phyloP scores from a whole-genome alignment of 345 rosid genomes.

The Citrus inodora region DNA sequence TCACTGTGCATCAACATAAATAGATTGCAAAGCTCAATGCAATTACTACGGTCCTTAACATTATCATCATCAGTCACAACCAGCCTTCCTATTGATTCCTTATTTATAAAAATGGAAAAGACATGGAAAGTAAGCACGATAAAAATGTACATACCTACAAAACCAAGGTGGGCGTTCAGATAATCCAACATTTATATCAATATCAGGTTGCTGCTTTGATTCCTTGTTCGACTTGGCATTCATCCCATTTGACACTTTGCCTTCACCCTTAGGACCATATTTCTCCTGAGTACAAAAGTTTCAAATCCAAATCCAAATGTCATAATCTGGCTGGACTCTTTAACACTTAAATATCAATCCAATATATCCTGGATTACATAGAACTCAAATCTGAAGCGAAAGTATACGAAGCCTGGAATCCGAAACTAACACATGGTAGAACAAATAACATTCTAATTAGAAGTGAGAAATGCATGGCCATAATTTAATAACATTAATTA shows the following conservation, averaged over 20 bases:
- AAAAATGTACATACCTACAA: conserved; percentile 60
- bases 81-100: not conserved
- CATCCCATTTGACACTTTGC: conserved; percentile 44
- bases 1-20: not conserved
- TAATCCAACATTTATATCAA: conserved; percentile 71
- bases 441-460: not conserved
- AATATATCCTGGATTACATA: not conserved
- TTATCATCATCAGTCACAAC: not conserved
- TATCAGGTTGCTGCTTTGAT: conserved; percentile 55
- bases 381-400: not conserved
- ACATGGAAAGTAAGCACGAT: not conserved
- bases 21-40: not conserved
- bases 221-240: conserved; percentile 59
- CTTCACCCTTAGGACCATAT: conserved; percentile 86
- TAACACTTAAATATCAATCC: not conserved
- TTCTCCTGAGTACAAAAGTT: conserved; percentile 58
- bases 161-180: conserved; percentile 88
- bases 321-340: not conserved
- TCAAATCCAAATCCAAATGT: not conserved
- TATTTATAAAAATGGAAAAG: not conserved
- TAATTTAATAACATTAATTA: not conserved
- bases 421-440: not conserved
- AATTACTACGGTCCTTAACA: not conserved
- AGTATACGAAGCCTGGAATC: not conserved
- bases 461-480: not conserved